phyloP scores from a whole-genome alignment of 2,329 filamentous ascomycete genomes.

The Dothiorella sarmentorum region DNA sequence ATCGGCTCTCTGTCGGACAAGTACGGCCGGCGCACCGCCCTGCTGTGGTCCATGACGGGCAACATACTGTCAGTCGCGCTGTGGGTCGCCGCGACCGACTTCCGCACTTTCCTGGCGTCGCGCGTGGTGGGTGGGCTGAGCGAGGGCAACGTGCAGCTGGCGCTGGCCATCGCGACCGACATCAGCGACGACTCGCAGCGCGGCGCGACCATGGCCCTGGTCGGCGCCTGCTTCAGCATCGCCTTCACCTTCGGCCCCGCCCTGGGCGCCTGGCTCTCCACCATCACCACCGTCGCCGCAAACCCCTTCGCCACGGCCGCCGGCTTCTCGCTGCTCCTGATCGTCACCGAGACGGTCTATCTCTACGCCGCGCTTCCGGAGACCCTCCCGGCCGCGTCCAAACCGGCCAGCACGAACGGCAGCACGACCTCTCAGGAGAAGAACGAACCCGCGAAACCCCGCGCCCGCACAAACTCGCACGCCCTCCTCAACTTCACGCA shows the following conservation, averaged over 20 bases:
- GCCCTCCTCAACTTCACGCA: constrained; percentile 79
- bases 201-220: constrained; percentile 90
- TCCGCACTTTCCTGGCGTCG: constrained; percentile 92
- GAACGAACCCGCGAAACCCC: constrained; percentile 18
- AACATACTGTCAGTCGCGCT: constrained; percentile 91
- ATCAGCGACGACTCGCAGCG: constrained; percentile 83
- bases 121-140: constrained; percentile 88
- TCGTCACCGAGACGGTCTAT: constrained; percentile 84
- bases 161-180: constrained; percentile 93
- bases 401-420: constrained; percentile 21
- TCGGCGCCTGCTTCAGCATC: constrained; percentile 93
- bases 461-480: constrained; percentile 72
- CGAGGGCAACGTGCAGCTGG: constrained; percentile 94
- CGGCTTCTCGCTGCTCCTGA: constrained; percentile 77
- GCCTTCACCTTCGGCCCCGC: constrained; percentile 96
- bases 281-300: constrained; percentile 70
- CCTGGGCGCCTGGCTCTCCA: constrained; percentile 80
- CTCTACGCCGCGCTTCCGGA: constrained; percentile 83
- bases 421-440: constrained; percentile 25
- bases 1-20: constrained; percentile 87
- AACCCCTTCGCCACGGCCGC: constrained; percentile 95
- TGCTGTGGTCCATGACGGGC: constrained; percentile 87
- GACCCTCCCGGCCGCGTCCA: constrained; percentile 64
- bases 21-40: constrained; percentile 79
- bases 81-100: constrained; percentile 91